Base-by-base conservation (phyloP, 768 basidiomycete species). In the Boletus fagicola region DNA sequence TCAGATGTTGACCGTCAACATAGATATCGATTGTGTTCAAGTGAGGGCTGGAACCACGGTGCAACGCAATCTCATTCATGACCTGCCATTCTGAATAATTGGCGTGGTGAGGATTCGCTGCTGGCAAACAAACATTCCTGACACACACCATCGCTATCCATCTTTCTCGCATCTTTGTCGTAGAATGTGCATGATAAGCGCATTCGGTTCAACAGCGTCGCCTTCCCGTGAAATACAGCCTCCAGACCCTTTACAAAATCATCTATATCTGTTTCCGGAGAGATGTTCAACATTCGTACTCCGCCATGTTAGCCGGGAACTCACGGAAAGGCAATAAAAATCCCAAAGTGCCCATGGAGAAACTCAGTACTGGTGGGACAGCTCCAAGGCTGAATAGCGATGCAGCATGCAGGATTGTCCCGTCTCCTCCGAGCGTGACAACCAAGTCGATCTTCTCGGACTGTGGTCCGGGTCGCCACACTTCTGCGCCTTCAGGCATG, bases 41-140 rank as follows among this genome's bases (percentile, higher is more conserved):
- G 65, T 96, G 94, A 1, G 94, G 89, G 62, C 90, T 91, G 22
- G 91, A 84, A 13, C 95, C 95, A 28, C 95, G 85, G 72, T 98
- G 95, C 36, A 98, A 77, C 4, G 92, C 87, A 56, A 98, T 85
- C 72, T 98, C 95, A 68, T 98, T 98, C 93, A 98, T 95, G 38
- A 96, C 95, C 71, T 96, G 94, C 88, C 91, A 94, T 61, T 88
- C 94, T 89, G 46, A 50, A 50, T 20, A 28, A 44, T 44, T 20
- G 30, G 28, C 33, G 30, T 33, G 22, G 40, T 50, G 11, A 68
- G 50, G 18, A 15, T 42, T 47, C 28, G n/a, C 49, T 39, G 31
- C 22, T 18, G 38, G 28, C 26, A 36, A 36, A 56, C 18, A 56
- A 66, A 20, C 9, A 22, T 22, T n/a, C 20, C 33, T 20, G 31